phyloP scores from a whole-genome alignment of 192 early-diverging fungal species.

The Chytriomyces confervae region DNA sequence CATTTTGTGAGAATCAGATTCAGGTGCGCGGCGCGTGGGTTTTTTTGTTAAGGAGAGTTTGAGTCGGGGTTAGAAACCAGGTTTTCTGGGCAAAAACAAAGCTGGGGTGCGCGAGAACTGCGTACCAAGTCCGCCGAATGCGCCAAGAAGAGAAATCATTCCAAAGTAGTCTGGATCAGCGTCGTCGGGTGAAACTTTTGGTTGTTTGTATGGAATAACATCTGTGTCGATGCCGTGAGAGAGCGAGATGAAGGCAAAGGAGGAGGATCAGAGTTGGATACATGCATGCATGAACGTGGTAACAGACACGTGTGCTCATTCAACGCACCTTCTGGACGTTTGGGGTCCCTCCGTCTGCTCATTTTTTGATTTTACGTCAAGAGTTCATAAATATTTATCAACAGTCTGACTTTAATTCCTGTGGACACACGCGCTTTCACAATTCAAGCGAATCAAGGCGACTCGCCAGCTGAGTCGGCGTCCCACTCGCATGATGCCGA shows the following conservation, averaged over 20 bases:
- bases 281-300: too few relatives aligned
- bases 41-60: not conserved
- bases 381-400: too few relatives aligned
- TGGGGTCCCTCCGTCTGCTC: constrained; percentile 11
- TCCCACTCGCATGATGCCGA: not conserved
- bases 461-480: constrained; percentile 3
- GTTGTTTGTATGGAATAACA: constrained; percentile 30
- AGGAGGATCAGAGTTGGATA: too few relatives aligned
- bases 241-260: too few relatives aligned
- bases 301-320: not conserved
- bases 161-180: constrained; percentile 27
- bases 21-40: too few relatives aligned
- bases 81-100: not conserved
- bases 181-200: constrained; percentile 13
- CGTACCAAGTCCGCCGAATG: constrained; percentile 28
- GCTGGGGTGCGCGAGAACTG: not conserved
- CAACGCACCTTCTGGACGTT: constrained; percentile 24
- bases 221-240: not conserved
- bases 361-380: not conserved
- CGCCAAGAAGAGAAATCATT: constrained; percentile 22
- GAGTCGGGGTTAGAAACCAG: not conserved
- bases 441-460: not conserved
- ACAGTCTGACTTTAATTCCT: not conserved
- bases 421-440: not conserved
- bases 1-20: too few relatives aligned